A percentile compares a stretch with the other conserved stretches of the same genome.
phyloP scores from a whole-genome alignment of 345 rosid genomes.

The Eutrema heterophyllum region DNA sequence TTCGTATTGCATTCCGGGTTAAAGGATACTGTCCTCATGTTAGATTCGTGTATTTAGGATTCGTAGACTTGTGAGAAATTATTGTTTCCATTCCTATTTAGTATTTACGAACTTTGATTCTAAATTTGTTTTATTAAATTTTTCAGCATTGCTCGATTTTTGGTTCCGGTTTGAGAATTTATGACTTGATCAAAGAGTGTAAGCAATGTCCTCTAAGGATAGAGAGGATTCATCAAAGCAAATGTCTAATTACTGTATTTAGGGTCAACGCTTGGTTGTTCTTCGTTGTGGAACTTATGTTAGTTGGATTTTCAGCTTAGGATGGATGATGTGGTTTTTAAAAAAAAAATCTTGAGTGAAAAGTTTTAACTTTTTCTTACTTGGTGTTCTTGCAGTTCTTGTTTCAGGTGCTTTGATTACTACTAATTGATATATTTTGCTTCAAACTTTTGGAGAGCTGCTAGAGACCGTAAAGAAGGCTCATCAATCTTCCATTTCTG shows the following conservation, averaged over 20 bases:
- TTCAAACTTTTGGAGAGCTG: neutral
- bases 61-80: neutral
- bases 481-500: neutral
- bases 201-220: slow-evolving; percentile 41
- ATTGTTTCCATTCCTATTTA: neutral
- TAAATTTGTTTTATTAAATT: neutral
- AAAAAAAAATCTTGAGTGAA: neutral
- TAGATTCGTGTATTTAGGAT: neutral
- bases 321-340: neutral
- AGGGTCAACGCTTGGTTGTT: too few relatives aligned
- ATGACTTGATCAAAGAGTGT: slow-evolving; percentile 16
- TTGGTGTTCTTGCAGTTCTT: slow-evolving; percentile 1
- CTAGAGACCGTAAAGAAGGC: too few relatives aligned
- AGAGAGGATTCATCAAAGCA: slow-evolving; percentile 18
- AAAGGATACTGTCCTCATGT: neutral
- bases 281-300: too few relatives aligned
- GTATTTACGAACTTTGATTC: neutral
- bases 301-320: too few relatives aligned
- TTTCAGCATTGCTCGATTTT: slow-evolving; percentile 15
- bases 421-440: too few relatives aligned
- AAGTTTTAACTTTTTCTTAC: neutral
- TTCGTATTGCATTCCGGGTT: neutral
- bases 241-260: too few relatives aligned
- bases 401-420: neutral
- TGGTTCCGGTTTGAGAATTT: neutral